Evolutionary conservation across 1,284 basidiomycete species (phyloP).

Genomic region (Meripilus lineatus): DNA sequence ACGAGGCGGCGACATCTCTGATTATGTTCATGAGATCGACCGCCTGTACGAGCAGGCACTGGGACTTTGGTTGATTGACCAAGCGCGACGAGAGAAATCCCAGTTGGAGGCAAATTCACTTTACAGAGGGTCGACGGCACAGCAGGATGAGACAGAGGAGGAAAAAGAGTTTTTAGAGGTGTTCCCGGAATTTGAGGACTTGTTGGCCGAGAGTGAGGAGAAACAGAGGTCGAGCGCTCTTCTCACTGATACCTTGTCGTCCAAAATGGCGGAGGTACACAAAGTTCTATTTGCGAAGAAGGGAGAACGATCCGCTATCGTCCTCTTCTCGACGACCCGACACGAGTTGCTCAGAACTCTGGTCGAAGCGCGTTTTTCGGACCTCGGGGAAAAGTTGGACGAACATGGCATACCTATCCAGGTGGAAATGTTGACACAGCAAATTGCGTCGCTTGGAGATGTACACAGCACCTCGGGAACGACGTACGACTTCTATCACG

Average conservation of each 20-base stretch:
- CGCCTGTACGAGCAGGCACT: slow-evolving; percentile 68
- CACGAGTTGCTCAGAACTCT: slow-evolving; percentile 14
- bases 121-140: slow-evolving; percentile 69
- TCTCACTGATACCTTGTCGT: too few species aligned
- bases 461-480: slow-evolving; percentile 13
- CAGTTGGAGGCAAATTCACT: slow-evolving; percentile 69
- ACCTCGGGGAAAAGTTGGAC: slow-evolving; percentile 45
- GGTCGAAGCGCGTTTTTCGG: slow-evolving; percentile 25
- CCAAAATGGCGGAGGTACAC: too few species aligned
- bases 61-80: slow-evolving; percentile 81
- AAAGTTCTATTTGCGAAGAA: too few species aligned
- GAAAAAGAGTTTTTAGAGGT: slow-evolving; percentile 77
- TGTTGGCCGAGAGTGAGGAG: slow-evolving; percentile 33
- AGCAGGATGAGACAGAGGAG: slow-evolving; percentile 72
- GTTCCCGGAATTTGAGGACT: slow-evolving; percentile 82
- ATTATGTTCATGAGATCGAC: slow-evolving; percentile 35
- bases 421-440: slow-evolving; percentile 37
- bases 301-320: neutral
- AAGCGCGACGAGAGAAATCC: slow-evolving; percentile 62
- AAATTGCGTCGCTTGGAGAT: slow-evolving; percentile 20
- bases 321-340: neutral
- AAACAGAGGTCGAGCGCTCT: too few species aligned
- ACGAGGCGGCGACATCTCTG: slow-evolving; percentile 27
- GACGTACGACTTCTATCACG: slow-evolving; percentile 76
- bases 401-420: slow-evolving; percentile 43